These are phyloP conservation scores for Fomitiporia mediterranea DNA, from an alignment of 1,284 basidiomycete species.

Conservation along the genomic window DNA sequence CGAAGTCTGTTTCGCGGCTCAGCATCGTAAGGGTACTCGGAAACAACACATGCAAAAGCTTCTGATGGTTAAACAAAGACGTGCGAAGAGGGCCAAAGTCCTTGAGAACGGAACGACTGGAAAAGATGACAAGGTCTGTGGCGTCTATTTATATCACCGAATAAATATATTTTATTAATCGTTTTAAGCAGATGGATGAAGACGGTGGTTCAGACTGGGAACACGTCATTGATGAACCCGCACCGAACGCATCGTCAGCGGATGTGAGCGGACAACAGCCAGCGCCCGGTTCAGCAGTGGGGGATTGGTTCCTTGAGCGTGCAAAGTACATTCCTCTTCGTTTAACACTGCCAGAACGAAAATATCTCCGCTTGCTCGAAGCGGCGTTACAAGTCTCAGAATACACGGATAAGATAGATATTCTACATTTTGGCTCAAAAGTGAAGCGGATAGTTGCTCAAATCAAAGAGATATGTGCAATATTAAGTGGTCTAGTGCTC, in stretches of 20 bases:
- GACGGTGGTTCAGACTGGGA: slow-evolving; percentile 45
- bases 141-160: too few relatives aligned
- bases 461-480: slow-evolving; percentile 77
- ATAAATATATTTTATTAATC: slow-evolving; percentile 15
- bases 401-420: slow-evolving; percentile 83
- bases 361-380: slow-evolving; percentile 74
- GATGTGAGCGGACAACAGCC: slow-evolving; percentile 37
- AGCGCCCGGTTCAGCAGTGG: slow-evolving; percentile 51
- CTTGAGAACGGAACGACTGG: slow-evolving; percentile 18
- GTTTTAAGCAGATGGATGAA: slow-evolving; percentile 40
- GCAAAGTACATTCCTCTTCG: slow-evolving; percentile 74
- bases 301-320: slow-evolving; percentile 78
- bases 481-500: slow-evolving; percentile 72
- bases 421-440: slow-evolving; percentile 68
- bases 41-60: slow-evolving; percentile 58
- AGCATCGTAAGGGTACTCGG: slow-evolving; percentile 73
- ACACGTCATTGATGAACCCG: slow-evolving; percentile 35
- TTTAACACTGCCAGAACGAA: slow-evolving; percentile 65
- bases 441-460: slow-evolving; percentile 78
- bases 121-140: slow-evolving; percentile 29
- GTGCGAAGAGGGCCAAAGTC: slow-evolving; percentile 27
- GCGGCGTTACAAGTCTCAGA: slow-evolving; percentile 77
- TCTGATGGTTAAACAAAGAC: slow-evolving; percentile 32
- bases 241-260: slow-evolving; percentile 34
- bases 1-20: slow-evolving; percentile 77